These are phyloP conservation scores for Phycomyces blakesleeanus DNA, from an alignment of 192 early-diverging fungal species.

Conservation along the genomic window DNA sequence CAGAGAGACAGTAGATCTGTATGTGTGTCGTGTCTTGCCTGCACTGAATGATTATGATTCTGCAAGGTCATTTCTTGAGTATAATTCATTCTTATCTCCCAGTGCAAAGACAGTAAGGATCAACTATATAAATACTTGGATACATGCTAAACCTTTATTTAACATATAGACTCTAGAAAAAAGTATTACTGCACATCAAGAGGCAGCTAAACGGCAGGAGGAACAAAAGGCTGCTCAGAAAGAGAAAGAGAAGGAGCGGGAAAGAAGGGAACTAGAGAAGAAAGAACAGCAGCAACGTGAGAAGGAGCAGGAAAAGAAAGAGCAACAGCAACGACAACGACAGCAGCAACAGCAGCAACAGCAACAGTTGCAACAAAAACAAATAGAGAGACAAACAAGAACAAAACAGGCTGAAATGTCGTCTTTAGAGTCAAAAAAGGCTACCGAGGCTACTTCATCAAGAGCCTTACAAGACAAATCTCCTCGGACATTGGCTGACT, in stretches of 20 bases:
- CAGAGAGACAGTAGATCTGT: conserved; percentile 24
- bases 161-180: neutral
- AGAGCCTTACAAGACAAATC: neutral
- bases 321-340: neutral
- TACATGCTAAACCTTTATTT: too few species aligned
- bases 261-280: conserved; percentile 3
- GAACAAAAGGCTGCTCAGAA: neutral
- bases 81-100: conserved; percentile 28
- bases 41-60: conserved; percentile 28
- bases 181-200: neutral
- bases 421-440: conserved; percentile 2
- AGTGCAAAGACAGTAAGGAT: conserved; percentile 26
- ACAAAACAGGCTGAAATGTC: neutral
- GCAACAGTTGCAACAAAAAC: conserved; percentile 10
- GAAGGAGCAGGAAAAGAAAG: conserved; percentile 6
- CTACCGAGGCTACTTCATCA: too few species aligned
- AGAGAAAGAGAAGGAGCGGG: conserved; percentile 7
- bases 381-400: conserved; percentile 2
- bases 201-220: conserved; percentile 4
- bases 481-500: neutral
- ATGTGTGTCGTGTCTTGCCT: conserved; percentile 19
- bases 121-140: too few species aligned
- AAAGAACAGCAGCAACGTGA: neutral
- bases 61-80: conserved; percentile 31
- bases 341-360: conserved; percentile 2